phyloP scores from a whole-genome alignment of 371 early-diverging fungal species.

The Rhizopus arrhizus region DNA sequence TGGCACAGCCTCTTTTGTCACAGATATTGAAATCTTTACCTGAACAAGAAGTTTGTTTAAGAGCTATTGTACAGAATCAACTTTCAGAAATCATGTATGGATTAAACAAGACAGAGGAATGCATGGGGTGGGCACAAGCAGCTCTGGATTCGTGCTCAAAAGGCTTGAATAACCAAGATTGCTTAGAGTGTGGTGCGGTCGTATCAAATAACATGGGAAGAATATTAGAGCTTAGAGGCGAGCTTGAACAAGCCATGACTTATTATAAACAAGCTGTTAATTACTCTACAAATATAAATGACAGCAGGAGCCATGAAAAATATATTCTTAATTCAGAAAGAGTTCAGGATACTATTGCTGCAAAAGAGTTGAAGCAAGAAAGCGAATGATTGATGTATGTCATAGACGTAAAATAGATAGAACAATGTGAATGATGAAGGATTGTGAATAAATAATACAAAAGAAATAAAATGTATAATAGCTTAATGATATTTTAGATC shows the following conservation, averaged over 20 bases:
- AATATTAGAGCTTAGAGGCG: slow-evolving; percentile 44
- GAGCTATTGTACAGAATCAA: slow-evolving; percentile 54
- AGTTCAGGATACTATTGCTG: slow-evolving; percentile 16
- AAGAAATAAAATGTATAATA: no score
- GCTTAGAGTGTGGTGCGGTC: slow-evolving; percentile 56
- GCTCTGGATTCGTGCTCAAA: slow-evolving; percentile 39
- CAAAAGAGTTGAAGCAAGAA: slow-evolving; percentile 6
- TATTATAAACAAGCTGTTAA: slow-evolving; percentile 47
- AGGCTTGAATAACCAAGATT: slow-evolving; percentile 34
- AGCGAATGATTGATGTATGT: neutral
- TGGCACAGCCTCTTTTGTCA: slow-evolving; percentile 48
- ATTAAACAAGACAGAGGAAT: slow-evolving; percentile 45
- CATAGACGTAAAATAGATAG: no score
- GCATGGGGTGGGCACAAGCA: slow-evolving; percentile 59
- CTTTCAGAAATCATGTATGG: slow-evolving; percentile 53
- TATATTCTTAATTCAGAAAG: slow-evolving; percentile 37
- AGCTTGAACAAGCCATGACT: slow-evolving; percentile 41
- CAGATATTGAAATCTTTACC: slow-evolving; percentile 40
- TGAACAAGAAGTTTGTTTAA: slow-evolving; percentile 33
- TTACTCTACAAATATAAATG: slow-evolving; percentile 37
- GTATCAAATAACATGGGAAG: slow-evolving; percentile 51
- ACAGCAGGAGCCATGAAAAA: slow-evolving; percentile 29
- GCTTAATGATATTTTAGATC: no score
- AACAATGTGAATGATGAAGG: no score
- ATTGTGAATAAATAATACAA: no score